Base-by-base conservation (phyloP, 2,329 filamentous ascomycete species). In the Didymella pinodella region DNA sequence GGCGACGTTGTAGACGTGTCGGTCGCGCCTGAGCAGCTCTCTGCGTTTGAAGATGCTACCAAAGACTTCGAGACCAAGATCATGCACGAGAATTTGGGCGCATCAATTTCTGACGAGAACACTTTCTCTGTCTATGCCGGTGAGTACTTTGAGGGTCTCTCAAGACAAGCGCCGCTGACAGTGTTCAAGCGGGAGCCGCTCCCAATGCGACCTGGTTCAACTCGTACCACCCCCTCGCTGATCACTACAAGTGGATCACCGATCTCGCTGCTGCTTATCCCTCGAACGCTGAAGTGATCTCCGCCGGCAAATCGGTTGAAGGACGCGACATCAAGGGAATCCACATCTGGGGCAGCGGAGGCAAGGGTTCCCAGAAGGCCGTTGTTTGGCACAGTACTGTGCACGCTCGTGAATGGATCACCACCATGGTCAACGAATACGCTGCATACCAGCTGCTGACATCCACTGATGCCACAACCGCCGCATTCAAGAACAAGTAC, bases 401-500 rank as follows among this genome's bases (percentile, higher is more conserved):
- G 12, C 75, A 78, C 45, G 75, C 75, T 4, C 68, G 75, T 59
- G 75, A 78, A 60, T 78, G 75, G 75, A 72, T 74, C 31, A 71
- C 71, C 12, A 74, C 72, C 29, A 74, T 74, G 72, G 65, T 66
- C 6, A 72, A 71, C 12, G 75, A 78, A 45, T 78, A 77, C 38
- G 69, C 75, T 1, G 72, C 74, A 1, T 77, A 75, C 63, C 70
- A 74, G 58, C 68, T 78, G 20, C 67, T 78, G 14, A 73, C 70
- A 14, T 66, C 68, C 6, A 71, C 73, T 3, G 69, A 76, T 45
- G 46, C 74, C 12, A 64, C 66, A 1, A 67, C 68, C 41, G 66
- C 68, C 2, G 69, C 74, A 0, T 81, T 85, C 52, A 79, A 89
- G 25, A 81, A 89, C 73, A 84, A 80, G 54, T 88, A 87, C 69